These are phyloP conservation scores for Ceratocystis destructans DNA, from an alignment of 2,329 filamentous ascomycete species.

Conservation along the genomic window DNA sequence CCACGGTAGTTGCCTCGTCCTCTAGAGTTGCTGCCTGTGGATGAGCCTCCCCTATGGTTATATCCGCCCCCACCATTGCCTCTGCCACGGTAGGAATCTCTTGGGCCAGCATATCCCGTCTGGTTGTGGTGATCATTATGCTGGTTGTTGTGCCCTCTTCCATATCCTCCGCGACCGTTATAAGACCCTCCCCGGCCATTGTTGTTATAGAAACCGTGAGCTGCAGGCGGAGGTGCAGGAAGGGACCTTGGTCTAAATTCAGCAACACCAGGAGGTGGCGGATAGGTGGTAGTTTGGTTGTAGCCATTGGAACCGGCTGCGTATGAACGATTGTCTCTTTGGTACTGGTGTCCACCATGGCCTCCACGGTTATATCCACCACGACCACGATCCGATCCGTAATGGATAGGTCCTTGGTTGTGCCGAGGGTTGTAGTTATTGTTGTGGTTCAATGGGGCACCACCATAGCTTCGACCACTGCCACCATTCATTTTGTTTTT, in stretches of 20 bases:
- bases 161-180: slow-evolving; percentile 8
- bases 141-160: slow-evolving; percentile 4
- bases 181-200: slow-evolving; percentile 16
- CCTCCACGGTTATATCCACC: slow-evolving; percentile 17
- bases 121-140: slow-evolving; percentile 9
- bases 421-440: slow-evolving; percentile 22
- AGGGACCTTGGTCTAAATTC: slow-evolving; percentile 32
- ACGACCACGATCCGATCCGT: slow-evolving; percentile 32
- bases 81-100: slow-evolving; percentile 11
- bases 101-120: slow-evolving; percentile 2
- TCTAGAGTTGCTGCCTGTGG: slow-evolving; percentile 6
- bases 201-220: slow-evolving; percentile 17
- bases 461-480: slow-evolving; percentile 56
- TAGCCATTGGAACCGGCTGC: slow-evolving; percentile 21
- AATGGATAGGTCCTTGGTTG: slow-evolving; percentile 18
- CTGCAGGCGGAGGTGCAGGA: slow-evolving; percentile 32
- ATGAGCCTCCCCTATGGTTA: not conserved
- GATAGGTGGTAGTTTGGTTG: slow-evolving; percentile 28
- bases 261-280: slow-evolving; percentile 33
- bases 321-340: slow-evolving; percentile 20
- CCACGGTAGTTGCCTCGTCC: slow-evolving; percentile 15
- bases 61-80: slow-evolving; percentile 12
- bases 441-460: slow-evolving; percentile 37
- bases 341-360: slow-evolving; percentile 13
- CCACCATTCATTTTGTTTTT: slow-evolving; percentile 47